These are phyloP conservation scores for Cordia subcordata DNA, from an alignment of 257 asterid species.

Conservation along the genomic window DNA sequence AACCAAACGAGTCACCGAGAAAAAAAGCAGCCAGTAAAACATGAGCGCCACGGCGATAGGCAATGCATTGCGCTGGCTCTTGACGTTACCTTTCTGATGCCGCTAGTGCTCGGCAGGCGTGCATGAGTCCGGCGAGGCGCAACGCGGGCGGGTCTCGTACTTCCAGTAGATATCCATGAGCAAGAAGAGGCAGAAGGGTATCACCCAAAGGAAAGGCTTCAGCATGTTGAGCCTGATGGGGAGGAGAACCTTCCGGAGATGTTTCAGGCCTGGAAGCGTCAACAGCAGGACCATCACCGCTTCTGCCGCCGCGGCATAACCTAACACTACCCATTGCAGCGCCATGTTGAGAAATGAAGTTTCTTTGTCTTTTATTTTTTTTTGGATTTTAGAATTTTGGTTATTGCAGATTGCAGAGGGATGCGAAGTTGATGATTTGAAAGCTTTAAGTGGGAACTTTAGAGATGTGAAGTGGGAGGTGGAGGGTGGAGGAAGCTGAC, in stretches of 20 bases:
- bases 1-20: slow-evolving; percentile 40
- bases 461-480: background rate
- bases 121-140: slow-evolving; percentile 32
- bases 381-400: background rate
- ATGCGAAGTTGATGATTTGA: too few species aligned
- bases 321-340: slow-evolving; percentile 53
- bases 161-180: slow-evolving; percentile 60
- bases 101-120: slow-evolving; percentile 30
- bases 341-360: slow-evolving; percentile 36
- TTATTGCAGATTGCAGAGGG: too few species aligned
- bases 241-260: slow-evolving; percentile 36
- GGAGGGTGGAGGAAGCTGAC: too few species aligned
- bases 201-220: slow-evolving; percentile 41
- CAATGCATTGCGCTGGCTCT: slow-evolving; percentile 49
- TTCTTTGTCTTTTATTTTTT: too few species aligned
- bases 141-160: slow-evolving; percentile 41
- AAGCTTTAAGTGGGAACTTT: background rate
- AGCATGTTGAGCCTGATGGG: slow-evolving; percentile 31
- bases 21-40: slow-evolving; percentile 51
- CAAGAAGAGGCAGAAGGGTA: slow-evolving; percentile 43
- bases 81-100: slow-evolving; percentile 44
- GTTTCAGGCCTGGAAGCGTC: slow-evolving; percentile 23
- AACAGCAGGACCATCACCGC: slow-evolving; percentile 43
- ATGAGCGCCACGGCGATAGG: slow-evolving; percentile 40
- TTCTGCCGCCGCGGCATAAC: slow-evolving; percentile 48